Percentiles rank a stretch among this genome's conserved stretches.
Conservation (phyloP, 192 early-diverging fungal genomes). For the Backusella circina region DNA sequence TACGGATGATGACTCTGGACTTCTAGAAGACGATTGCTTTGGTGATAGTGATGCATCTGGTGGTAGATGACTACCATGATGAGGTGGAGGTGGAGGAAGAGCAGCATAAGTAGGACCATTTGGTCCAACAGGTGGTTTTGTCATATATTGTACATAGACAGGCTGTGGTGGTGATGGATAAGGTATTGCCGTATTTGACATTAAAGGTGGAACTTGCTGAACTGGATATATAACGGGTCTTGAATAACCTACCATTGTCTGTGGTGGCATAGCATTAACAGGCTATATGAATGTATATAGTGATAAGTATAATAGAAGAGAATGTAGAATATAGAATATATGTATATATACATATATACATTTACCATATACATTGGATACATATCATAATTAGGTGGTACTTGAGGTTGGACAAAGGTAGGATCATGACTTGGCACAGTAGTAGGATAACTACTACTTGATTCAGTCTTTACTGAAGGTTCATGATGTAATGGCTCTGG, state of each 20-base stretch:
- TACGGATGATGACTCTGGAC: constrained; percentile 26
- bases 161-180: constrained; percentile 3
- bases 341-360: too few species aligned
- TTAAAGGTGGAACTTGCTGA: constrained; percentile 2
- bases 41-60: neutral
- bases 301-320: too few species aligned
- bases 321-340: neutral
- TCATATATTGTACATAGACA: constrained; percentile 3
- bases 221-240: neutral
- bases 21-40: neutral
- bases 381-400: constrained; percentile 4
- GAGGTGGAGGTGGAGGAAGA: neutral
- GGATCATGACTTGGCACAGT: neutral
- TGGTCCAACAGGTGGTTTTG: neutral
- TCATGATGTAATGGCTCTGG: neutral
- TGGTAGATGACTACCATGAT: neutral
- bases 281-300: too few species aligned
- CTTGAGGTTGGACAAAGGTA: neutral
- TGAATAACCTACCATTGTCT: neutral
- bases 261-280: neutral
- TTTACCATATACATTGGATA: constrained; percentile 14
- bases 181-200: neutral
- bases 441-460: neutral
- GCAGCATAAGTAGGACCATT: neutral
- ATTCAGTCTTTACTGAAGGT: neutral